These are phyloP conservation scores for Calonectria pseudoturangicola DNA, from an alignment of 2,329 filamentous ascomycete genomes.

Conservation along the genomic window DNA sequence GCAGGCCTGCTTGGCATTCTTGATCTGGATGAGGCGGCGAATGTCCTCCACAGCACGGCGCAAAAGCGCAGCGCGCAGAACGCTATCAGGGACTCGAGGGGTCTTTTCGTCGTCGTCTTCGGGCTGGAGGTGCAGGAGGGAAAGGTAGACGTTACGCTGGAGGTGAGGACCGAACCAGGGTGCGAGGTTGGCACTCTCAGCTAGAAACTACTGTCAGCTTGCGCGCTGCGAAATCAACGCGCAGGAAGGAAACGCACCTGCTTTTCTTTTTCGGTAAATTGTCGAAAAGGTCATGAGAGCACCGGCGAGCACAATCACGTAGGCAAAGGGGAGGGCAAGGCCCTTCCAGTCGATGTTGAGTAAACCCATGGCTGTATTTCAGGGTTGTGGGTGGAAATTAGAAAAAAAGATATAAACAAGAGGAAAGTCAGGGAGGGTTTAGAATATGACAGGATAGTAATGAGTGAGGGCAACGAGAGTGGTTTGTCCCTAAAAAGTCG, in stretches of 20 bases:
- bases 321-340: conserved; percentile 90
- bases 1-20: conserved; percentile 91
- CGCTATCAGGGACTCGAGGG: conserved; percentile 84
- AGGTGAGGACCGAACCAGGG: conserved; percentile 96
- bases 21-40: conserved; percentile 90
- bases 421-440: conserved; percentile 26
- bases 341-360: conserved; percentile 85
- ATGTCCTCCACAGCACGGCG: conserved; percentile 95
- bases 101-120: conserved; percentile 79
- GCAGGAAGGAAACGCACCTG: conserved; percentile 70
- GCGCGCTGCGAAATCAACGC: not conserved
- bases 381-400: conserved; percentile 8
- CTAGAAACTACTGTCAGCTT: conserved; percentile 63
- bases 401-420: conserved; percentile 23
- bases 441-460: conserved; percentile 1
- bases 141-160: conserved; percentile 95
- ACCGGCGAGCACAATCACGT: conserved; percentile 89
- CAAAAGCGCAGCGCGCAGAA: conserved; percentile 91
- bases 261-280: conserved; percentile 94
- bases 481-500: not conserved
- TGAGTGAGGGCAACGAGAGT: conserved; percentile 1
- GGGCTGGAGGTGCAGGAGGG: conserved; percentile 86
- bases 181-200: conserved; percentile 87
- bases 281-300: conserved; percentile 94
- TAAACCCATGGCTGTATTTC: conserved; percentile 47